phyloP scores from a whole-genome alignment of 2,329 filamentous ascomycete species.

The Claviceps digitariae region DNA sequence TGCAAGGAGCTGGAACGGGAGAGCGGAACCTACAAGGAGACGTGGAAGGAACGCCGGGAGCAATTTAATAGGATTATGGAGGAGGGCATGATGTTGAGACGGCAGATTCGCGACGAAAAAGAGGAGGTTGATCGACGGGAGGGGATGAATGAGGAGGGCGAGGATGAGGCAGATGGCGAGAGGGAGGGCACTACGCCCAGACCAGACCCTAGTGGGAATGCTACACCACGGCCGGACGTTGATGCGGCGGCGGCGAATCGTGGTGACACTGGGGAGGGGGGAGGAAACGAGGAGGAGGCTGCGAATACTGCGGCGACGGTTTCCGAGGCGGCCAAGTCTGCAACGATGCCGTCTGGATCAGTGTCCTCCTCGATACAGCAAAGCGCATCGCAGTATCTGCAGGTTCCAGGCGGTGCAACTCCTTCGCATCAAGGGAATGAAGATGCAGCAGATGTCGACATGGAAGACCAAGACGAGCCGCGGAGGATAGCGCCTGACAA shows the following conservation, averaged over 20 bases:
- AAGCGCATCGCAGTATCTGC: constrained; percentile 3
- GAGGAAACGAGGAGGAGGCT: constrained; percentile 8
- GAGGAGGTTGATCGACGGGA: constrained; percentile 83
- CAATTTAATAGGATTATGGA: constrained; percentile 84
- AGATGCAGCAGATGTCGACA: constrained; percentile 41
- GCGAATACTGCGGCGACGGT: constrained; percentile 7
- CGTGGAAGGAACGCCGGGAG: constrained; percentile 72
- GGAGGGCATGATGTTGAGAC: constrained; percentile 74
- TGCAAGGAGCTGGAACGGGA: constrained; percentile 79
- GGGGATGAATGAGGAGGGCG: constrained; percentile 59
- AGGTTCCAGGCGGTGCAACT: constrained; percentile 4
- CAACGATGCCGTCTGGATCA: neutral
- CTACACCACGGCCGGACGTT: constrained; percentile 35
- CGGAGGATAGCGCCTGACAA: constrained; percentile 19
- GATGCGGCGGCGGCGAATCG: constrained; percentile 15
- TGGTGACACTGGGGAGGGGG: constrained; percentile 17
- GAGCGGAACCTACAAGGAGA: constrained; percentile 65
- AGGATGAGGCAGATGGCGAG: constrained; percentile 40
- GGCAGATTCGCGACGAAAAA: constrained; percentile 86
- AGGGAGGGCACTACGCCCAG: constrained; percentile 35
- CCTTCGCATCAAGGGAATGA: constrained; percentile 14
- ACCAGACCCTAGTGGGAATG: constrained; percentile 36
- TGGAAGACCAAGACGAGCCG: constrained; percentile 33
- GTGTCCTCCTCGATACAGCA: constrained; percentile 2
- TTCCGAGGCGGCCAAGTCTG: constrained; percentile 9